phyloP scores from a whole-genome alignment of 192 early-diverging fungal species.

The Paraglomus occultum region DNA sequence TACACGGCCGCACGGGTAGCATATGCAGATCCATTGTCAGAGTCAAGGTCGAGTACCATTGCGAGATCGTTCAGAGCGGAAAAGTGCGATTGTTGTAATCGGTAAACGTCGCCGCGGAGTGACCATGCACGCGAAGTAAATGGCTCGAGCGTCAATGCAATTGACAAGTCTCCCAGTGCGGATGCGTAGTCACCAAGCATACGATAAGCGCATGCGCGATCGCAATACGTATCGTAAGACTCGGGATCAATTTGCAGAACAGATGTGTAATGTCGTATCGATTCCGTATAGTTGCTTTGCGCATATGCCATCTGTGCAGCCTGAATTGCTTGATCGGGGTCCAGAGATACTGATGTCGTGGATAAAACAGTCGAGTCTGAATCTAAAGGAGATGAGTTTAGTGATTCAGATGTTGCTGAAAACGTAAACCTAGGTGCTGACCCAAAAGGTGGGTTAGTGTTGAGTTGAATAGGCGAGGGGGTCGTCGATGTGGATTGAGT shows the following conservation, averaged over 20 bases:
- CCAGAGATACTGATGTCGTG: too few species aligned
- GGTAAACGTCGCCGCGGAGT: slow-evolving; percentile 9
- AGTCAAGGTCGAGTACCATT: background rate
- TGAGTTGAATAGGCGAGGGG: too few species aligned
- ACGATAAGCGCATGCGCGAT: background rate
- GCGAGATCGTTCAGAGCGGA: too few species aligned
- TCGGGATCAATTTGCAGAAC: slow-evolving; percentile 1
- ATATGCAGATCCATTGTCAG: slow-evolving; percentile 2
- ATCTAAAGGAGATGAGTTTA: too few species aligned
- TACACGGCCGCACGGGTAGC: slow-evolving; percentile 9
- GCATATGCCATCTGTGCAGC: too few species aligned
- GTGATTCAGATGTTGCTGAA: too few species aligned
- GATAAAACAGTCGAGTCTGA: too few species aligned
- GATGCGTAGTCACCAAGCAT: slow-evolving; percentile 1
- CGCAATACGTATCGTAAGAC: slow-evolving; percentile 8
- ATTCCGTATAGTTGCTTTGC: slow-evolving; percentile 12
- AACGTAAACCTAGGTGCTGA: too few species aligned
- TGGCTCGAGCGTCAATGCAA: background rate
- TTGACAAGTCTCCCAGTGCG: background rate
- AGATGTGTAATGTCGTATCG: background rate
- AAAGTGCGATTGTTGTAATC: too few species aligned
- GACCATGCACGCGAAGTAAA: slow-evolving; percentile 2
- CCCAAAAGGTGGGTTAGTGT: too few species aligned
- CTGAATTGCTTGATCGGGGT: too few species aligned
- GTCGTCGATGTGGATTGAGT: too few species aligned